These are phyloP conservation scores for Rusavskia elegans DNA, from an alignment of 495 filamentous ascomycete species.

Conservation along the genomic window DNA sequence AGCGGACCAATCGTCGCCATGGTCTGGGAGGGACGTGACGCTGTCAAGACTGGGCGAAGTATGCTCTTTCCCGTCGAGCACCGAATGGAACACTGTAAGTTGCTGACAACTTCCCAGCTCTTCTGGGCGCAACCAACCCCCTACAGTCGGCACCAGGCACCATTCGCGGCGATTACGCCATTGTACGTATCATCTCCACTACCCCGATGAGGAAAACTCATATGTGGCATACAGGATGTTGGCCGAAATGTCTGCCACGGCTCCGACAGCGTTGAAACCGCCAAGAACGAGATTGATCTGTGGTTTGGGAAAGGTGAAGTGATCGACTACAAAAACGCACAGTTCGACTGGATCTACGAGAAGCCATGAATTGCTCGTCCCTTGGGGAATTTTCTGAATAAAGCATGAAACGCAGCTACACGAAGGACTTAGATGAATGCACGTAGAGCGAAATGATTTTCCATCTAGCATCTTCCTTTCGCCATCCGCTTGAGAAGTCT, in stretches of 20 bases:
- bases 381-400: background rate
- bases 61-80: constrained; percentile 9
- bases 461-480: too few relatives aligned
- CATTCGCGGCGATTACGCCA: constrained; percentile 80
- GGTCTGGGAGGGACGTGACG: constrained; percentile 97
- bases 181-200: constrained; percentile 23
- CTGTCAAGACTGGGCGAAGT: constrained; percentile 93
- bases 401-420: background rate
- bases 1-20: constrained; percentile 94
- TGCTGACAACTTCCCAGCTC: constrained; percentile 28
- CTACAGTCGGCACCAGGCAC: constrained; percentile 83
- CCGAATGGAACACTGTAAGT: background rate
- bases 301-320: constrained; percentile 88
- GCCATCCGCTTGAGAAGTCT: too few relatives aligned
- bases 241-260: constrained; percentile 99
- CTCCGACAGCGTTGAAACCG: constrained; percentile 93
- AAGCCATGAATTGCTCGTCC: constrained; percentile 33
- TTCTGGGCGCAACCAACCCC: constrained; percentile 98
- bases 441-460: background rate
- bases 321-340: constrained; percentile 59
- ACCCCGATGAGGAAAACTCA: constrained; percentile 5
- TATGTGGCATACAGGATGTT: constrained; percentile 42
- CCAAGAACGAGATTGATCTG: constrained; percentile 97
- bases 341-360: constrained; percentile 92
- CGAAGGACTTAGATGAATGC: background rate